A percentile compares a stretch with the other conserved stretches of the same genome.
These are phyloP conservation scores for Aspergillus uvarum DNA, from an alignment of 2,329 filamentous ascomycete species.

Conservation along the genomic window DNA sequence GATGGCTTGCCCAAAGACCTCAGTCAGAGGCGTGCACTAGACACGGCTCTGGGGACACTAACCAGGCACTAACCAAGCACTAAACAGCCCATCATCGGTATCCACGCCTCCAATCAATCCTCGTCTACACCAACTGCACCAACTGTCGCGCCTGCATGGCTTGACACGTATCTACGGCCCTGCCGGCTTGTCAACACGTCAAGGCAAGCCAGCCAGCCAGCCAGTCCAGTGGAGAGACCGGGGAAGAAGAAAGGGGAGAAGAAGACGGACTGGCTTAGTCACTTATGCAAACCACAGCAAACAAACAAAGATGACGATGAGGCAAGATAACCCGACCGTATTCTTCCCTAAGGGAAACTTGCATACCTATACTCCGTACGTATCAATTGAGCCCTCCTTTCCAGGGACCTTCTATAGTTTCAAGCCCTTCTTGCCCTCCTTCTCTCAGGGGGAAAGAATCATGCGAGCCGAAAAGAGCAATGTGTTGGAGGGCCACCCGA, in stretches of 20 bases:
- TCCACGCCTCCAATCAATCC: slow-evolving; percentile 1
- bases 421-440: background rate
- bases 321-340: background rate
- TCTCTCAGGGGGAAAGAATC: background rate
- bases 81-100: slow-evolving; percentile 4
- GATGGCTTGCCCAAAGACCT: slow-evolving; percentile 6
- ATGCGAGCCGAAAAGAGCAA: slow-evolving; percentile 4
- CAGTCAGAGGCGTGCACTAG: background rate
- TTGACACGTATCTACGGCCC: slow-evolving; percentile 1
- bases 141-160: background rate
- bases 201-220: background rate
- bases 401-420: background rate
- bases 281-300: background rate
- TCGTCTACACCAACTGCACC: background rate
- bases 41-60: background rate
- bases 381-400: too few relatives aligned
- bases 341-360: background rate
- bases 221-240: background rate
- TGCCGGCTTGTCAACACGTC: slow-evolving; percentile 1
- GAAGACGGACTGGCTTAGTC: background rate
- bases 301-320: background rate
- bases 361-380: too few relatives aligned
- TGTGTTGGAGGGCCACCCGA: slow-evolving; percentile 6
- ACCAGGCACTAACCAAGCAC: background rate
- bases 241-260: background rate